Conservation (phyloP, 2,329 filamentous ascomycete genomes). For the Lecanosticta acicola region DNA sequence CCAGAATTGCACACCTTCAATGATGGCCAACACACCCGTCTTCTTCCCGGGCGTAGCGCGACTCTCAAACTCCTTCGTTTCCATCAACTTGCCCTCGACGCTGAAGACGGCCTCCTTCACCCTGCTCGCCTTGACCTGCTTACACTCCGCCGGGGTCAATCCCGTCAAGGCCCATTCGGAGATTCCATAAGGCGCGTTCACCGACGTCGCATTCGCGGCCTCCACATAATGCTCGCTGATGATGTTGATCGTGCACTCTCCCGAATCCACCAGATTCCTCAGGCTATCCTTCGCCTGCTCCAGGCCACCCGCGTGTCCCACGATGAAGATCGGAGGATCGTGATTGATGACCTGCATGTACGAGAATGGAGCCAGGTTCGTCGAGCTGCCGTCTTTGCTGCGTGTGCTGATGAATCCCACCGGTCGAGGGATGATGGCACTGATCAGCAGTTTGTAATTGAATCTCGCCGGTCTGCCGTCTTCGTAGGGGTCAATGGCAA, state of each 20-base stretch:
- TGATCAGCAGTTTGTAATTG: slow-evolving; percentile 94
- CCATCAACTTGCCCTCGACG: slow-evolving; percentile 73
- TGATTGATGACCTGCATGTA: slow-evolving; percentile 81
- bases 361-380: slow-evolving; percentile 81
- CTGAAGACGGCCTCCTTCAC: slow-evolving; percentile 79
- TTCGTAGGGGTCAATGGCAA: slow-evolving; percentile 76
- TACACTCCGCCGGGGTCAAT: slow-evolving; percentile 62
- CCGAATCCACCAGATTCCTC: slow-evolving; percentile 63
- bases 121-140: slow-evolving; percentile 62
- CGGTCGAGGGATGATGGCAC: slow-evolving; percentile 73
- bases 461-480: slow-evolving; percentile 59
- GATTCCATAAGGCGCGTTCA: slow-evolving; percentile 70
- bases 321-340: slow-evolving; percentile 76
- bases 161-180: slow-evolving; percentile 78
- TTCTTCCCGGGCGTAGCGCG: slow-evolving; percentile 64
- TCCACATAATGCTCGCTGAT: slow-evolving; percentile 80
- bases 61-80: slow-evolving; percentile 71
- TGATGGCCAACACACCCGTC: slow-evolving; percentile 65
- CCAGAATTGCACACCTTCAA: slow-evolving; percentile 87
- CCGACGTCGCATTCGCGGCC: slow-evolving; percentile 74
- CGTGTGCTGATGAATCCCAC: slow-evolving; percentile 61
- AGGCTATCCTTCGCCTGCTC: slow-evolving; percentile 71
- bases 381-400: slow-evolving; percentile 55
- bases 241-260: slow-evolving; percentile 76
- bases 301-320: slow-evolving; percentile 54